A percentile compares a stretch with the other conserved stretches of the same genome.
Evolutionary conservation across 2,329 filamentous ascomycete genomes (phyloP).

Genomic region (Paecilomyces variotii): DNA sequence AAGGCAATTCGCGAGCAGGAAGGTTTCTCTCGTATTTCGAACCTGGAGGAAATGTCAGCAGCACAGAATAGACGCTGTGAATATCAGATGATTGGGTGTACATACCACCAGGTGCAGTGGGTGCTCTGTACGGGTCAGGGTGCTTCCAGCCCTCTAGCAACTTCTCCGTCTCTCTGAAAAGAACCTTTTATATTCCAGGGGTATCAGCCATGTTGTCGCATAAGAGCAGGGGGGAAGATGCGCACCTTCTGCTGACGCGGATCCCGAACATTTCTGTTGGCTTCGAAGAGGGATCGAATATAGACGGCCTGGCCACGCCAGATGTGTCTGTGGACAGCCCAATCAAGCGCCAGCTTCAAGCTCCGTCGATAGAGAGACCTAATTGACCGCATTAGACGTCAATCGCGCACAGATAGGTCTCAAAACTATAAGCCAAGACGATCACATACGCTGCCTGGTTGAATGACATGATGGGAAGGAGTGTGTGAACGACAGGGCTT

Average conservation of each 20-base stretch:
- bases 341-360: conserved; percentile 87
- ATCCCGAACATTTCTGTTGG: conserved; percentile 76
- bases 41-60: conserved; percentile 43
- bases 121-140: conserved; percentile 82
- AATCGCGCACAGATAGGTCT: background rate
- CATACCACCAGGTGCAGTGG: conserved; percentile 87
- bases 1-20: conserved; percentile 67
- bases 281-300: conserved; percentile 90
- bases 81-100: conserved; percentile 3
- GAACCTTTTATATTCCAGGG: conserved; percentile 47
- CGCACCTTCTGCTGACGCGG: conserved; percentile 75
- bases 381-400: conserved; percentile 6
- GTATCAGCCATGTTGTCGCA: background rate
- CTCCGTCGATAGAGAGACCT: conserved; percentile 81
- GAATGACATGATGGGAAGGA: conserved; percentile 23
- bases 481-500: conserved; percentile 7
- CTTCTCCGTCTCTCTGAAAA: conserved; percentile 82
- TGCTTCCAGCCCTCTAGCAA: conserved; percentile 93
- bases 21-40: conserved; percentile 96
- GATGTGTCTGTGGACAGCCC: conserved; percentile 83
- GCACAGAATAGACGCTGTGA: background rate
- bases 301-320: conserved; percentile 97
- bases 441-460: conserved; percentile 32
- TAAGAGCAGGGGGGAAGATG: background rate
- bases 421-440: background rate